Conservation (phyloP, 805 yeast genomes). For the Jamesozyma gamospora region DNA sequence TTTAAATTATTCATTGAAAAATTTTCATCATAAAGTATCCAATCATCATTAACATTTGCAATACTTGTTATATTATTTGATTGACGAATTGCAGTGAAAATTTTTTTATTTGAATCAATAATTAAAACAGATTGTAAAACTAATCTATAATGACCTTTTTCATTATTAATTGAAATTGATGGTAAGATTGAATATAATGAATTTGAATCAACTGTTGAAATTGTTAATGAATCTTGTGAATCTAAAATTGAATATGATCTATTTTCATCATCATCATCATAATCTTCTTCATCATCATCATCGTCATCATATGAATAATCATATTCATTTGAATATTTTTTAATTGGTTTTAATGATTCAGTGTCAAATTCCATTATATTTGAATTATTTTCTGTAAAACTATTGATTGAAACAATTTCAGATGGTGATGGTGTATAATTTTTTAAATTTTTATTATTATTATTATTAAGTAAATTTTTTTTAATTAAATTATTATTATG, state of each 20-base stretch:
- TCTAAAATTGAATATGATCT: slow-evolving; percentile 11
- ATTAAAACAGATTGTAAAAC: slow-evolving; percentile 27
- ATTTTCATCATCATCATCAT: slow-evolving; percentile 1
- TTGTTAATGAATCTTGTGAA: background rate
- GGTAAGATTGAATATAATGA: slow-evolving; percentile 22
- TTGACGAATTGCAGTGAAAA: slow-evolving; percentile 28
- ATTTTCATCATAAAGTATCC: slow-evolving; percentile 34
- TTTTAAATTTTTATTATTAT: background rate
- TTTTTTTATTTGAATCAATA: slow-evolving; percentile 19
- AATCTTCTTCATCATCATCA: slow-evolving; percentile 3
- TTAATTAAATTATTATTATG: background rate
- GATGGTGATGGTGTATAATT: slow-evolving; percentile 14
- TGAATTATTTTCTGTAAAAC: slow-evolving; percentile 7
- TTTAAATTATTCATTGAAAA: slow-evolving; percentile 31
- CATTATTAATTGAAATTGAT: slow-evolving; percentile 23
- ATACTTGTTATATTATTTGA: slow-evolving; percentile 22
- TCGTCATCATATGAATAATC: too few species aligned
- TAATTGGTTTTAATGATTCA: background rate
- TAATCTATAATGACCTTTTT: slow-evolving; percentile 25
- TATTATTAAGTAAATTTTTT: background rate
- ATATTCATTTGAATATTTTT: background rate
- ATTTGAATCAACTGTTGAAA: background rate
- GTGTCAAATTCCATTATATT: slow-evolving; percentile 1
- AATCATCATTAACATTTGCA: slow-evolving; percentile 31
- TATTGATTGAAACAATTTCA: slow-evolving; percentile 19